phyloP scores from a whole-genome alignment of 1,284 basidiomycete genomes.

The Melampsora larici-populina region DNA sequence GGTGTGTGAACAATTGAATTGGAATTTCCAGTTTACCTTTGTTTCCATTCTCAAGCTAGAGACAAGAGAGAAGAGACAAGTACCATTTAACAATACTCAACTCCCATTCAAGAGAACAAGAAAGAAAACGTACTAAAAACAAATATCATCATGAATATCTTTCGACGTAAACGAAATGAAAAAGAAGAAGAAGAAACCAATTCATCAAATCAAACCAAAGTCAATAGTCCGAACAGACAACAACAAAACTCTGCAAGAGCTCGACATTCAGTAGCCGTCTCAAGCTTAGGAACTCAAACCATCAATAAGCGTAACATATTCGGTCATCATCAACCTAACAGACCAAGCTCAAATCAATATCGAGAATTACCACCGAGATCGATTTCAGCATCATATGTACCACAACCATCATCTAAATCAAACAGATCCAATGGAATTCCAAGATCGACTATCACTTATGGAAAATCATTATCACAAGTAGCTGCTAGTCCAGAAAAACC shows the following conservation, averaged over 20 bases:
- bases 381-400: constrained; percentile 35
- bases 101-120: too few relatives aligned
- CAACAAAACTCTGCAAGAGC: constrained; percentile 3
- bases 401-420: neutral
- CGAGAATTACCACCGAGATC: constrained; percentile 12
- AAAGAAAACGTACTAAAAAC: too few relatives aligned
- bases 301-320: neutral
- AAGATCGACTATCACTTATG: neutral
- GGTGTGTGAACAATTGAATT: too few relatives aligned
- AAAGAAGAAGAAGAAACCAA: neutral
- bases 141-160: too few relatives aligned
- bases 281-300: neutral
- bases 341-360: neutral
- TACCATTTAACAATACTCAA: too few relatives aligned
- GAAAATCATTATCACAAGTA: constrained; percentile 9
- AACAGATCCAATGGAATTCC: constrained; percentile 1
- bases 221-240: neutral
- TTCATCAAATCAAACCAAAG: neutral
- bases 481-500: constrained; percentile 30
- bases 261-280: constrained; percentile 34
- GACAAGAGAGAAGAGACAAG: too few relatives aligned
- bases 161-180: too few relatives aligned
- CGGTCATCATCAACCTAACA: neutral
- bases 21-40: too few relatives aligned
- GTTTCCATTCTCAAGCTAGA: too few relatives aligned